These are phyloP conservation scores for Phytophthora palmivora DNA, from an alignment of 352 stramenopile genomes.

Conservation along the genomic window DNA sequence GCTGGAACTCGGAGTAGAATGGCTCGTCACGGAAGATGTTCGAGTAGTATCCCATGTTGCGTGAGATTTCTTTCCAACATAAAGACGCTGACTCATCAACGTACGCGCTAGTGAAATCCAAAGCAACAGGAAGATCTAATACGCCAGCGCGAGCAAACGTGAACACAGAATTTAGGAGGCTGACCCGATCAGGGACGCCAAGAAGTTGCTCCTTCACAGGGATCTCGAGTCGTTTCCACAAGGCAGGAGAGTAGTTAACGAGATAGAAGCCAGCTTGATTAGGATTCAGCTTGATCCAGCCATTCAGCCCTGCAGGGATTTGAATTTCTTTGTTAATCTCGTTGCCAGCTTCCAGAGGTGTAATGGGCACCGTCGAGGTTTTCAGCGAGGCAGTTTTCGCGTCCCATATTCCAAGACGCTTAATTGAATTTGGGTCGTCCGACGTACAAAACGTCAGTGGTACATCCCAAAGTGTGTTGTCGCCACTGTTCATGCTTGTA, in stretches of 20 bases:
- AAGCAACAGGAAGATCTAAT: conserved; percentile 50
- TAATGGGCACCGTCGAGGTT: conserved; percentile 15
- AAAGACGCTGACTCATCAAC: conserved; percentile 62
- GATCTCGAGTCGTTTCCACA: conserved; percentile 86
- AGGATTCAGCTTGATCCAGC: conserved; percentile 97
- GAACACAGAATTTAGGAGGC: conserved; percentile 93
- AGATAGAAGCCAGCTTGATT: conserved; percentile 95
- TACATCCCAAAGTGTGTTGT: conserved; percentile 88
- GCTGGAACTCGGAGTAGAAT: conserved; percentile 63
- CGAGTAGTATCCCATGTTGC: conserved; percentile 56
- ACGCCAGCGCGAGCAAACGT: conserved; percentile 83
- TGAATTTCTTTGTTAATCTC: conserved; percentile 88
- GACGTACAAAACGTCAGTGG: conserved; percentile 79
- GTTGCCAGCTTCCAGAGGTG: conserved; percentile 69
- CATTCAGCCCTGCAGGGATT: conserved; percentile 42
- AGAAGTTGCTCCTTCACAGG: conserved; percentile 61
- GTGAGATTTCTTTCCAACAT: conserved; percentile 77
- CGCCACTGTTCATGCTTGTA: conserved; percentile 64
- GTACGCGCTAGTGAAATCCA: conserved; percentile 73
- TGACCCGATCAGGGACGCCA: conserved; percentile 89
- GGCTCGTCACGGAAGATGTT: conserved; percentile 59
- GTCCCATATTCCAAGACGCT: conserved; percentile 76
- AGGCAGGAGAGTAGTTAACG: conserved; percentile 91
- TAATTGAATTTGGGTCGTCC: conserved; percentile 45
- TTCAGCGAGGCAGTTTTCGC: conserved; percentile 50